Evolutionary conservation across 768 basidiomycete species (phyloP), one percentile per base, ranked within the genome.

Genomic region (Hypsizygus marmoreus): DNA sequence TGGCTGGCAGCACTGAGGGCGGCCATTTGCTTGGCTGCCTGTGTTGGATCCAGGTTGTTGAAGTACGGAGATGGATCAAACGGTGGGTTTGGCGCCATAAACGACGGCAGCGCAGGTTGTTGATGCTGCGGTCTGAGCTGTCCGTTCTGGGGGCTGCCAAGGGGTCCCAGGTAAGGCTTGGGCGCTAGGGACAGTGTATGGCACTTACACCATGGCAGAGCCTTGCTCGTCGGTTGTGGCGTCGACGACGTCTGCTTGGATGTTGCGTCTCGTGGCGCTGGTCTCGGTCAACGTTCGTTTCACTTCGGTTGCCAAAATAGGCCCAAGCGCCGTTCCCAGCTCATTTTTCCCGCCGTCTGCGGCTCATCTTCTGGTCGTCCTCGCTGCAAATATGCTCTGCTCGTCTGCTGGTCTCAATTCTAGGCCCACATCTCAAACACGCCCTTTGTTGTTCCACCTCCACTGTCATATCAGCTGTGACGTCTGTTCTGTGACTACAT

Each of bases 21-120:
- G 23, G 86, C 85, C 80, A 90, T 86, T 69, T 91, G 89, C 65
- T 90, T 91, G 47, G 84, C 84, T 39, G 76, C 81, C 34, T 81
- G 74, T 40, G 77, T 74, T 48, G 84, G 72, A 65, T 91, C 86
- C 53, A 88, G 72, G 58, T 67, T 66, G 55, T 63, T 73, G 70
- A 80, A 79, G 53, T 68, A 69, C 11, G 60, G 56, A 14, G 67
- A 49, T 43, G 70, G 59, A 50, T 71, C 64, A 46, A 72, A 71
- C 35, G 68, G 50, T 40, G 59, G 25, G 45, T 56, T 61, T 14
- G 61, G 43, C 28, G 64, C 45, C 57, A 68, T 61, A 50, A 66
- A 67, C 40, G 68, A 64, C 20, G 65, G 60, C 31, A 64, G 53
- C 40, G 58, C 56, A 20, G 59, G 54, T 34, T 64, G 66, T 43